Evolutionary conservation across 768 basidiomycete genomes (phyloP).

Genomic region (Kwoniella pini): DNA sequence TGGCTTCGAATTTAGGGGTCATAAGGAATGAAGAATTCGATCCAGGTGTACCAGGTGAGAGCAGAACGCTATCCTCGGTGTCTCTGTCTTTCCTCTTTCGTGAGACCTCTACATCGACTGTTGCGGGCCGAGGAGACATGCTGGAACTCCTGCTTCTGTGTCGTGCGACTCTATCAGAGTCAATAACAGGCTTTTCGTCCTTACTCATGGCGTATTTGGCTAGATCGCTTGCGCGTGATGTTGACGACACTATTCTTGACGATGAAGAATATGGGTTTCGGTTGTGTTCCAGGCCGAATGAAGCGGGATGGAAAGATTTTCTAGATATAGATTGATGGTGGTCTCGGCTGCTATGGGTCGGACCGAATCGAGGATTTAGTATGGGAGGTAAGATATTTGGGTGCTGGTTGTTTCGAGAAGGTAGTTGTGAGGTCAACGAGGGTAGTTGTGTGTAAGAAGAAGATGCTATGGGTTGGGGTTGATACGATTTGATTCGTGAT

Average conservation of each 20-base stretch:
- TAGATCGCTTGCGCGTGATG: conserved; percentile 19
- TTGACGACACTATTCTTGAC: conserved; percentile 11
- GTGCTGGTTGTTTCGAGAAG: too few species aligned
- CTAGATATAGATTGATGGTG: not conserved
- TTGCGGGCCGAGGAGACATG: not conserved
- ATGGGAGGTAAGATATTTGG: too few species aligned
- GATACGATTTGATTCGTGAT: too few species aligned
- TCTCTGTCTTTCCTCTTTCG: conserved; percentile 20
- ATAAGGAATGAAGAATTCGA: conserved; percentile 14
- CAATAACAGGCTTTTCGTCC: conserved; percentile 25
- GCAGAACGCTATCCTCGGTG: not conserved
- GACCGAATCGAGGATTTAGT: too few species aligned
- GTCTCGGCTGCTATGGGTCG: not conserved
- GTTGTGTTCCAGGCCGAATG: not conserved
- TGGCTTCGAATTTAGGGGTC: conserved; percentile 12
- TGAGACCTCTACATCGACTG: conserved; percentile 13
- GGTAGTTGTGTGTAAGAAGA: too few species aligned
- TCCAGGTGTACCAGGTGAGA: conserved; percentile 13
- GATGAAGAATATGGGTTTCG: not conserved
- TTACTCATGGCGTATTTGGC: conserved; percentile 29
- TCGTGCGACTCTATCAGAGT: conserved; percentile 4
- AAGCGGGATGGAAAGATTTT: not conserved
- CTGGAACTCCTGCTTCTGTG: not conserved
- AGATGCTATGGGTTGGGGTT: too few species aligned
- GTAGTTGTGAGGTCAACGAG: too few species aligned